Evolutionary conservation across 352 stramenopile genomes (phyloP).

Genomic region (Thalassiosira oceanica): DNA sequence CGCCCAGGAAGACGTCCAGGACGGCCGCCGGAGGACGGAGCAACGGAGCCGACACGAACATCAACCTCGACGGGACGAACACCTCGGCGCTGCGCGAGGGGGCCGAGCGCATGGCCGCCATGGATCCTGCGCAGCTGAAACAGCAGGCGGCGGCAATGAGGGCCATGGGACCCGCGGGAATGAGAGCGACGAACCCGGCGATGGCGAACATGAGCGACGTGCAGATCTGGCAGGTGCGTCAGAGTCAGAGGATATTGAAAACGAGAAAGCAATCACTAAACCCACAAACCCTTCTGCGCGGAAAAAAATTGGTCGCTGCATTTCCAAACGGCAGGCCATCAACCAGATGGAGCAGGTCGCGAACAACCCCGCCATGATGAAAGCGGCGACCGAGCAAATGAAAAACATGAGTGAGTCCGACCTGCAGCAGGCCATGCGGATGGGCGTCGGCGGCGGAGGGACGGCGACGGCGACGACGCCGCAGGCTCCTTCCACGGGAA

Average conservation of each 20-base stretch:
- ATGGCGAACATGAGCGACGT: slow-evolving; percentile 63
- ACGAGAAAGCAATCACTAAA: too few species aligned
- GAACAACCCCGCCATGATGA: slow-evolving; percentile 65
- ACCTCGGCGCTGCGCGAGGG: slow-evolving; percentile 22
- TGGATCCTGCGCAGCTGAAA: slow-evolving; percentile 60
- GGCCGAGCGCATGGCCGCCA: slow-evolving; percentile 54
- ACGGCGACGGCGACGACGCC: neutral
- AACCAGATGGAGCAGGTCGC: slow-evolving; percentile 76
- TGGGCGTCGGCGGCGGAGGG: neutral
- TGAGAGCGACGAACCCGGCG: slow-evolving; percentile 67
- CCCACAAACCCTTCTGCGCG: too few species aligned
- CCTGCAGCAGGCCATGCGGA: slow-evolving; percentile 14
- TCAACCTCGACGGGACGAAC: neutral
- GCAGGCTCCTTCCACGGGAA: neutral
- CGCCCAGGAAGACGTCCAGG: too few species aligned
- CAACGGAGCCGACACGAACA: too few species aligned
- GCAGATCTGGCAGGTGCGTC: too few species aligned
- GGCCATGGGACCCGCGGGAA: slow-evolving; percentile 47
- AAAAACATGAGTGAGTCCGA: slow-evolving; percentile 53
- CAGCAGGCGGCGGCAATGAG: slow-evolving; percentile 67
- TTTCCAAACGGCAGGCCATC: too few species aligned
- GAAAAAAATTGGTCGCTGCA: too few species aligned
- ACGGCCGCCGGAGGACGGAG: too few species aligned
- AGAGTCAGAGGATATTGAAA: too few species aligned
- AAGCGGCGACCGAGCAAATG: slow-evolving; percentile 65